A percentile compares a stretch with the other conserved stretches of the same genome.
Conservation (phyloP, 768 basidiomycete genomes). For the Leucogyrophana mollusca region DNA sequence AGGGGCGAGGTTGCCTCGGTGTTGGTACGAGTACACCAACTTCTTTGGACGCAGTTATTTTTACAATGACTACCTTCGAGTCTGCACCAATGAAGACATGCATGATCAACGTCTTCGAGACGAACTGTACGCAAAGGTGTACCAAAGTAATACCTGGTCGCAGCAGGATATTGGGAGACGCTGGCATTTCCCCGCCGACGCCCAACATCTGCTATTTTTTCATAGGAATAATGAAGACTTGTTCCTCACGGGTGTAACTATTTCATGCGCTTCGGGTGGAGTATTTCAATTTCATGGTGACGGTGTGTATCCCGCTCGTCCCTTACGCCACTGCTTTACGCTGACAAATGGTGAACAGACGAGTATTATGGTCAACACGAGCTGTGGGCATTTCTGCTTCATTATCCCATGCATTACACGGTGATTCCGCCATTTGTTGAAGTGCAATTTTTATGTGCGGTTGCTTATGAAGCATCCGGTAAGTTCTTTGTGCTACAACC, state of each 20-base stretch:
- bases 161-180: neutral
- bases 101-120: neutral
- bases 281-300: no score
- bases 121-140: neutral
- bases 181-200: neutral
- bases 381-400: neutral
- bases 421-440: neutral
- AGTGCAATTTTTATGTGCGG: no score
- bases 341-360: no score
- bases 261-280: no score
- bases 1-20: neutral
- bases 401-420: neutral
- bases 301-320: no score
- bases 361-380: neutral
- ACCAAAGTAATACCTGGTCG: neutral
- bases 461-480: no score
- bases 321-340: no score
- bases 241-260: neutral
- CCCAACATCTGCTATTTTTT: neutral
- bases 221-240: neutral
- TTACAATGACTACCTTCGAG: neutral
- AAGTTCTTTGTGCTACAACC: no score
- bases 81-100: neutral
- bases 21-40: neutral
- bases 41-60: constrained; percentile 1